Evolutionary conservation across 108 stramenopile genomes (phyloP).

Genomic region (Chaetoceros tenuissimus): DNA sequence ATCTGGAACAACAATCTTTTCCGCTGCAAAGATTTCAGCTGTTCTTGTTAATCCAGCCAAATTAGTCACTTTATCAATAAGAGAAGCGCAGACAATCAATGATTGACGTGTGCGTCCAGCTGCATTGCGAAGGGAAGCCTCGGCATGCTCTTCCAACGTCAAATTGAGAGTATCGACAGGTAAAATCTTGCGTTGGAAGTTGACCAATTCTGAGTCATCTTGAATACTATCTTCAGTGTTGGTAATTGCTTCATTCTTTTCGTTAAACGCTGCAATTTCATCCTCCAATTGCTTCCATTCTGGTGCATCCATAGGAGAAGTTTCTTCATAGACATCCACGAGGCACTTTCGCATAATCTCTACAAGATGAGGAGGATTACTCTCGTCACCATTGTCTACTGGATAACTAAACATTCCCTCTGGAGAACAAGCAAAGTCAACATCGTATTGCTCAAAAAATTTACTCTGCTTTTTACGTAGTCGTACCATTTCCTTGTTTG

Average conservation of each 20-base stretch:
- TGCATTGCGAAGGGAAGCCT: conserved; percentile 53
- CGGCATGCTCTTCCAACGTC: conserved; percentile 33
- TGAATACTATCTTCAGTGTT: conserved; percentile 6
- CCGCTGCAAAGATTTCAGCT: conserved; percentile 81
- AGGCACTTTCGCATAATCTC: conserved; percentile 65
- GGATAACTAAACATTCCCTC: conserved; percentile 59
- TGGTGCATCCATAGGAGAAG: conserved; percentile 59
- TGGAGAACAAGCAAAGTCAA: conserved; percentile 53
- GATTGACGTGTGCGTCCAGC: conserved; percentile 65
- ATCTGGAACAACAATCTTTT: conserved; percentile 70
- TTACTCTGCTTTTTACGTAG: conserved; percentile 57
- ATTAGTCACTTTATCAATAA: conserved; percentile 90
- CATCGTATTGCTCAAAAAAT: conserved; percentile 65
- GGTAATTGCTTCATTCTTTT: neutral
- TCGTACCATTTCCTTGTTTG: conserved; percentile 70
- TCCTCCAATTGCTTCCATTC: conserved; percentile 69
- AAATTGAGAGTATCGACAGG: conserved; percentile 80
- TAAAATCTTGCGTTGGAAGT: conserved; percentile 85
- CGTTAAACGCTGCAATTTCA: conserved; percentile 6
- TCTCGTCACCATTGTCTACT: conserved; percentile 78
- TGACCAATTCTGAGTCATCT: conserved; percentile 25
- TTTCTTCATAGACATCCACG: conserved; percentile 55
- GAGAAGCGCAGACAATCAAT: conserved; percentile 77
- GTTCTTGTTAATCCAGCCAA: conserved; percentile 81
- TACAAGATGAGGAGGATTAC: conserved; percentile 54